These are phyloP conservation scores for Cryptococcus maquisensis DNA, from an alignment of 1,284 basidiomycete species.

Conservation along the genomic window DNA sequence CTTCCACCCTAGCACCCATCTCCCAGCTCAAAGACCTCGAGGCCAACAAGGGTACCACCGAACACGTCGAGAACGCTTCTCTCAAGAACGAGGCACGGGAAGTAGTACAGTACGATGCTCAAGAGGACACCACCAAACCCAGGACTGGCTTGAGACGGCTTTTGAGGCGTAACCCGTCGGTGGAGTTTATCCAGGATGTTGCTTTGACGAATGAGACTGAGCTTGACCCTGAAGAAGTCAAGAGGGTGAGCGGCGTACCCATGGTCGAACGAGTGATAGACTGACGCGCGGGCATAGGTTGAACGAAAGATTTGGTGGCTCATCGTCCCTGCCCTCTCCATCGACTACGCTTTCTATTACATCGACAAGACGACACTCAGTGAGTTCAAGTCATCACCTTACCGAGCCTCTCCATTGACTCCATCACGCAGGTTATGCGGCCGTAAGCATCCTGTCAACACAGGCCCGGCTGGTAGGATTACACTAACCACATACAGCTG, in stretches of 20 bases:
- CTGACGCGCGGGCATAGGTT: constrained; percentile 24
- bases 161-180: constrained; percentile 43
- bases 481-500: constrained; percentile 15
- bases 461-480: background rate
- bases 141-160: constrained; percentile 33
- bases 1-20: constrained; percentile 7
- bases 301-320: constrained; percentile 47
- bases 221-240: constrained; percentile 43
- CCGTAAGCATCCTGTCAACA: constrained; percentile 5
- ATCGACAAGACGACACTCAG: constrained; percentile 33
- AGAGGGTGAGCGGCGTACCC: constrained; percentile 16
- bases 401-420: too few relatives aligned
- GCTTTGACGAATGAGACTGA: constrained; percentile 37
- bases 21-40: constrained; percentile 13
- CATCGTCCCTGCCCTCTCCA: constrained; percentile 47
- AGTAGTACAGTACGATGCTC: constrained; percentile 14
- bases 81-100: constrained; percentile 5
- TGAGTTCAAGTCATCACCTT: background rate
- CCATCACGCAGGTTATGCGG: too few relatives aligned
- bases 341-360: constrained; percentile 52
- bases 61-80: constrained; percentile 21
- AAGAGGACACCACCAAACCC: constrained; percentile 8
- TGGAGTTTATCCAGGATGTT: constrained; percentile 46
- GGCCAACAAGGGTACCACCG: constrained; percentile 13
- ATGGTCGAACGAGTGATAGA: background rate